Conservation (phyloP, 768 basidiomycete genomes). For the Mycena crocata region DNA sequence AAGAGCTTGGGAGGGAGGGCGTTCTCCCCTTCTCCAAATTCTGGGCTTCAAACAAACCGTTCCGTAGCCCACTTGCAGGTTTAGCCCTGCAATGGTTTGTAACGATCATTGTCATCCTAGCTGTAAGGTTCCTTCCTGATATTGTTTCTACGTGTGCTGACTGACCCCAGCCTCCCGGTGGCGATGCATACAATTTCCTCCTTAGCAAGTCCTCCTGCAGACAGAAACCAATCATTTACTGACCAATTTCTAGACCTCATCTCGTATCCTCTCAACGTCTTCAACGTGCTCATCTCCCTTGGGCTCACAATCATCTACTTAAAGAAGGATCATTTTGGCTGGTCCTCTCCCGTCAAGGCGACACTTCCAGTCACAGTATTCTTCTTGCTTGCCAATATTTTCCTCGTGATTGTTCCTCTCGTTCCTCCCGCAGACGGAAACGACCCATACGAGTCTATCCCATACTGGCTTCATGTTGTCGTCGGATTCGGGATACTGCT, state of each 20-base stretch:
- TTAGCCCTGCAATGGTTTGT: conserved; percentile 71
- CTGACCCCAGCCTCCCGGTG: conserved; percentile 73
- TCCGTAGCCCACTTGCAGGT: conserved; percentile 71
- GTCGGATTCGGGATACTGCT: conserved; percentile 57
- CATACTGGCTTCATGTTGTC: conserved; percentile 71
- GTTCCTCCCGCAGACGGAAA: conserved; percentile 66
- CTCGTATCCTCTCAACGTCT: conserved; percentile 65
- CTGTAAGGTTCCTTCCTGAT: too few species aligned
- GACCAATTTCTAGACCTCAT: conserved; percentile 61
- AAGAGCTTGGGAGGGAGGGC: conserved; percentile 78
- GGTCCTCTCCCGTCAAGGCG: conserved; percentile 74
- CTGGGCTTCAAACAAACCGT: conserved; percentile 78
- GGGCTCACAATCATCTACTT: conserved; percentile 72
- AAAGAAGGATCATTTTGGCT: conserved; percentile 48
- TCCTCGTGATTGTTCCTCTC: conserved; percentile 68
- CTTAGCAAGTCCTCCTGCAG: conserved; percentile 54
- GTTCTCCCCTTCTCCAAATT: conserved; percentile 73
- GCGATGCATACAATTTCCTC: conserved; percentile 80
- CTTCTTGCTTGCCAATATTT: conserved; percentile 74
- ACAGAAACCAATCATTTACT: too few species aligned
- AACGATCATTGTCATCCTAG: conserved; percentile 63
- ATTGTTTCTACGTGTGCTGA: too few species aligned
- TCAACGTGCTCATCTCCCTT: conserved; percentile 68
- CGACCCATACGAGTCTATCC: conserved; percentile 64
- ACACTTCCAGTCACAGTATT: conserved; percentile 58